phyloP scores from a whole-genome alignment of 139 green algal genomes.

The Closterium sp. region DNA sequence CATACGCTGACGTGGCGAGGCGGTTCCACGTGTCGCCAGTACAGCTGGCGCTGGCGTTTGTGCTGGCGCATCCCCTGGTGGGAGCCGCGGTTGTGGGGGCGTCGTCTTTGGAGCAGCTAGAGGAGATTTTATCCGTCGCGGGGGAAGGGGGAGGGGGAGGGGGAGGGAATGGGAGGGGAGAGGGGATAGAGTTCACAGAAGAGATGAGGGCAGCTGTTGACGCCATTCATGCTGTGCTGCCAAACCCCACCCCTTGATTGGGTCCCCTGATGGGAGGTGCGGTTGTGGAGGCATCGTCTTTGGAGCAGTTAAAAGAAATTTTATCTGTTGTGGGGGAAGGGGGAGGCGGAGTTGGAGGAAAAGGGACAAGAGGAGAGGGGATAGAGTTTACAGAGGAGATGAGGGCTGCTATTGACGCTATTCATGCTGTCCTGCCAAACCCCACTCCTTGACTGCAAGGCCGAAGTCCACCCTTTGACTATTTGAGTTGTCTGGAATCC shows the following conservation, averaged over 20 bases:
- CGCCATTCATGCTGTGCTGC: slow-evolving; percentile 60
- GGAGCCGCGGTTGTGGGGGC: slow-evolving; percentile 62
- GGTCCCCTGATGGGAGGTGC: slow-evolving; percentile 38
- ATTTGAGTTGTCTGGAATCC: no score
- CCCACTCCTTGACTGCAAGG: slow-evolving; percentile 47
- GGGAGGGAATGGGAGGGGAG: slow-evolving; percentile 13
- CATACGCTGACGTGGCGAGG: slow-evolving; percentile 70
- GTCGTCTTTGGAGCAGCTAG: slow-evolving; percentile 62
- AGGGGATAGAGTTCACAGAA: slow-evolving; percentile 45
- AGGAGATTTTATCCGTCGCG: slow-evolving; percentile 57
- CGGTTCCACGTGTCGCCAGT: slow-evolving; percentile 57
- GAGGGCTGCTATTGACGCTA: slow-evolving; percentile 57
- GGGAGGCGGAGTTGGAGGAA: no score
- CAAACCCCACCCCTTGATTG: slow-evolving; percentile 61
- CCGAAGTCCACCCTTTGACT: no score
- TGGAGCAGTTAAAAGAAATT: slow-evolving; percentile 68
- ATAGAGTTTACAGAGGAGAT: slow-evolving; percentile 55
- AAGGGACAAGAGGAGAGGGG: slow-evolving; percentile 20
- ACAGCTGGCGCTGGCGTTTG: slow-evolving; percentile 63
- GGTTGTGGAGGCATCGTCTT: slow-evolving; percentile 63
- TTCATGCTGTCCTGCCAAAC: slow-evolving; percentile 69
- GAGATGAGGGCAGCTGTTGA: slow-evolving; percentile 62
- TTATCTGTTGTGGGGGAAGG: slow-evolving; percentile 13
- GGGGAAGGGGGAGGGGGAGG: slow-evolving; percentile 36
- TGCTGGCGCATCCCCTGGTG: slow-evolving; percentile 55